Evolutionary conservation across 2,329 filamentous ascomycete species (phyloP).

Genomic region (Alternaria triticimaculans): DNA sequence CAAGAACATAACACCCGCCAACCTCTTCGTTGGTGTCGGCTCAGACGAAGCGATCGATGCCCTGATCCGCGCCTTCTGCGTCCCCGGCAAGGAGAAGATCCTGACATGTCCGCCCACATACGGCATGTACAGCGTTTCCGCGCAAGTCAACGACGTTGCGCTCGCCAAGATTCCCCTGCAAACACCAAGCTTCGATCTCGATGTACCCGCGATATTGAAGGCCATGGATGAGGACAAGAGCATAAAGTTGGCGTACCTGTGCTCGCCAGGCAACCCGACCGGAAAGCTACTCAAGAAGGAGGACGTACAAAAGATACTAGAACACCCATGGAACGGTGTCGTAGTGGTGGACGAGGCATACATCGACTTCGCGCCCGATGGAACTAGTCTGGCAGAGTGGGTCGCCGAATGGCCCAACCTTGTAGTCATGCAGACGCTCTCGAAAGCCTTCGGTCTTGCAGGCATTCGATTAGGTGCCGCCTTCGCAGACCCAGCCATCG

Average conservation of each 20-base stretch:
- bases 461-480: constrained; percentile 89
- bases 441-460: constrained; percentile 94
- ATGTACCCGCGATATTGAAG: constrained; percentile 71
- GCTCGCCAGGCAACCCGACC: constrained; percentile 94
- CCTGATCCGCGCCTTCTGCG: constrained; percentile 90
- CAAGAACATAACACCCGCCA: constrained; percentile 74
- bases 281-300: constrained; percentile 77
- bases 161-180: constrained; percentile 87
- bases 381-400: constrained; percentile 86
- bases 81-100: constrained; percentile 85
- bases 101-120: constrained; percentile 96
- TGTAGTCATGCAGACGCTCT: constrained; percentile 98
- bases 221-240: constrained; percentile 67
- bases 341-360: constrained; percentile 96
- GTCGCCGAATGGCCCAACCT: constrained; percentile 92
- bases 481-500: constrained; percentile 78
- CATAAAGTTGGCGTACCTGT: constrained; percentile 91
- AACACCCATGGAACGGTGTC: constrained; percentile 94
- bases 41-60: constrained; percentile 98
- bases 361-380: constrained; percentile 86
- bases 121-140: constrained; percentile 96
- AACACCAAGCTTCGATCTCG: constrained; percentile 73
- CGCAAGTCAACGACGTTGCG: constrained; percentile 88
- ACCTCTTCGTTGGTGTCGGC: constrained; percentile 94
- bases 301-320: constrained; percentile 75